Base-by-base conservation (phyloP, 202 grass and related monocot genomes). In the Carex arenaria region DNA sequence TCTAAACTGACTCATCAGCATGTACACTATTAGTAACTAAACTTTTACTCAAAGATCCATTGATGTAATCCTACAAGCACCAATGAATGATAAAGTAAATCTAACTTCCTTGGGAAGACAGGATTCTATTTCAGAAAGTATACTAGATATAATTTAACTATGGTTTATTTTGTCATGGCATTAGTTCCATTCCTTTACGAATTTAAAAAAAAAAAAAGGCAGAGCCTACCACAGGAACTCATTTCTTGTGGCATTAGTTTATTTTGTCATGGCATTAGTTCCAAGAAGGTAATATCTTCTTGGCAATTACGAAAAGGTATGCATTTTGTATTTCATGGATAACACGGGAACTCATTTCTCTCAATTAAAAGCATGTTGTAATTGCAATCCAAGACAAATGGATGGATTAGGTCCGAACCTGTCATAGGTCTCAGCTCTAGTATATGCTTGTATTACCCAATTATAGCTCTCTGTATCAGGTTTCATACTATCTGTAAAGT, bases 371-470 rank as follows among this genome's bases (percentile, higher is more conserved):
- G 64, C 12, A 75, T 32, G 22, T 18, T 28, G 23, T 26, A 26
- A 26, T 15, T 75, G 71, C 70, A 53, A 75, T 75, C 47, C 5
- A 15, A 54, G 22, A 75, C 47, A 17, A 67, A 54, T 75, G 45
- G 26, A 75, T 75, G 22, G 13, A 74, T 32, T 55, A 75, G 49
- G 80, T 51, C 57, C 26, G 75, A 90, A 98, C 95, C 95, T 94
- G 83, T 98, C 95, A 89, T 98, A 91, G 30, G 92, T 90, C 0
- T 87, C 80, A 47, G 95, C 95, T 84, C 95, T 95, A 81, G 95
- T 95, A 88, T 91, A 98, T 87, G 95, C 95, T 72, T 98, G 92
- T 85, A 98, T 98, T 47, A 95, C 92, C 90, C 90, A 98, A 82
- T 98, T 98, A 89, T 95, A 98, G 31, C 88, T 91, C 60, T 95